Percentiles rank a stretch among this genome's conserved stretches.
Evolutionary conservation across 805 yeast genomes (phyloP).

Genomic region (Blastobotrys attinorum): DNA sequence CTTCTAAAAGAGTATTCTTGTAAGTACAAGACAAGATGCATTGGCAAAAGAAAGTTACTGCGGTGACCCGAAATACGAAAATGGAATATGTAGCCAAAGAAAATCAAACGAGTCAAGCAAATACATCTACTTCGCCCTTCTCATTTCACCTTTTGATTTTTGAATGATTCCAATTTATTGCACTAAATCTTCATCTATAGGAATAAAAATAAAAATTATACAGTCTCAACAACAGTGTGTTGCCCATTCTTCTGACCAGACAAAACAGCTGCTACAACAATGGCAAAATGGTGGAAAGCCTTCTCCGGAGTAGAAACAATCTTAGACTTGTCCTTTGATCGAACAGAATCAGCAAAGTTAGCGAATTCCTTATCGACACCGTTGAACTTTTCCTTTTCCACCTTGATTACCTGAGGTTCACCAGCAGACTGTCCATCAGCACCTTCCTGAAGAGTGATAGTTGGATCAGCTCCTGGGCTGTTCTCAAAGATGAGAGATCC

Average conservation of each 20-base stretch:
- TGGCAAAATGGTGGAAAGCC: constrained; percentile 89
- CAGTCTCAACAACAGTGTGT: constrained; percentile 10
- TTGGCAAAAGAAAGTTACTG: too few relatives aligned
- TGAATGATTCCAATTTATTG: too few relatives aligned
- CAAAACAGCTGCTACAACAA: constrained; percentile 76
- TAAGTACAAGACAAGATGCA: too few relatives aligned
- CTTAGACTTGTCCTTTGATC: constrained; percentile 49
- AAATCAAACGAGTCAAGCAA: too few relatives aligned
- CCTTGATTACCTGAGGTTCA: constrained; percentile 21
- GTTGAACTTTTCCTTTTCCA: constrained; percentile 35
- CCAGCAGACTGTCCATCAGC: constrained; percentile 20
- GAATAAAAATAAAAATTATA: constrained; percentile 1
- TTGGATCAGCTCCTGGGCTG: constrained; percentile 20
- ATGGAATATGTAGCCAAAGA: too few relatives aligned
- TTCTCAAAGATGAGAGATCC: constrained; percentile 70
- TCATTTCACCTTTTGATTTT: too few relatives aligned
- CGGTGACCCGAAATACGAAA: too few relatives aligned
- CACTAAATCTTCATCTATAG: too few relatives aligned
- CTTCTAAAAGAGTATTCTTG: too few relatives aligned
- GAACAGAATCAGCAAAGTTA: constrained; percentile 54
- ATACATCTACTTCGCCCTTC: too few relatives aligned
- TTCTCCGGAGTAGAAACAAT: constrained; percentile 58
- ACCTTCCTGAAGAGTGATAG: constrained; percentile 21
- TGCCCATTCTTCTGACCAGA: constrained; percentile 42
- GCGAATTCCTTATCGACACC: constrained; percentile 51